Evolutionary conservation across 2,329 filamentous ascomycete species (phyloP).

Genomic region (Huntiella savannae): DNA sequence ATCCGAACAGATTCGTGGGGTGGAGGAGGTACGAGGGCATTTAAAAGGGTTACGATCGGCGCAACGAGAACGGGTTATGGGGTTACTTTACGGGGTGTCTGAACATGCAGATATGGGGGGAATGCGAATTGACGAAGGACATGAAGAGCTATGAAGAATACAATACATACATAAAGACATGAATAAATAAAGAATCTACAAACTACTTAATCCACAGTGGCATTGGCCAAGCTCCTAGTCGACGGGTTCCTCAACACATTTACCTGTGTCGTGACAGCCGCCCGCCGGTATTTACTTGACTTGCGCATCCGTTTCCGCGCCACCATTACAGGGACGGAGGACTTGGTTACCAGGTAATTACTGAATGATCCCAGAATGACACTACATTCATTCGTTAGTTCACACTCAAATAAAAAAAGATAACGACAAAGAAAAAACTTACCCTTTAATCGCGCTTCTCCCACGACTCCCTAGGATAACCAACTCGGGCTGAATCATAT

Average conservation of each 20-base stretch:
- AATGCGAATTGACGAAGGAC: no score
- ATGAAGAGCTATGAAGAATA: not conserved
- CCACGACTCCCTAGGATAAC: constrained; percentile 87
- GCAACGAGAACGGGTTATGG: constrained; percentile 70
- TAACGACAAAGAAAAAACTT: constrained; percentile 20
- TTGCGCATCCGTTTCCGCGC: constrained; percentile 78
- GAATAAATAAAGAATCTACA: not conserved
- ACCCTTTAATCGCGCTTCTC: constrained; percentile 84
- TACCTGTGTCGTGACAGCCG: constrained; percentile 47
- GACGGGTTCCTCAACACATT: constrained; percentile 63
- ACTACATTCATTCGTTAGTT: constrained; percentile 30
- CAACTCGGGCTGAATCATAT: constrained; percentile 74
- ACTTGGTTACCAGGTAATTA: constrained; percentile 94
- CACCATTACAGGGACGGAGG: constrained; percentile 94
- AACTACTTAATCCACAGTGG: constrained; percentile 47
- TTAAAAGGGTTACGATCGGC: constrained; percentile 54
- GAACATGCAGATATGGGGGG: not conserved
- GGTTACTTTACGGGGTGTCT: constrained; percentile 46
- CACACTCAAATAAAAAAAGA: not conserved
- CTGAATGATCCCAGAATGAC: constrained; percentile 91
- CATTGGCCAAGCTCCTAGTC: constrained; percentile 46
- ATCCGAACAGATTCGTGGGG: constrained; percentile 67
- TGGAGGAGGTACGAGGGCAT: constrained; percentile 64
- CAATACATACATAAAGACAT: not conserved
- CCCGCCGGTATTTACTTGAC: constrained; percentile 59